Percentiles rank a stretch among this genome's conserved stretches.
These are phyloP conservation scores for Pleurostoma richardsiae DNA, from an alignment of 2,329 filamentous ascomycete genomes.

Conservation along the genomic window DNA sequence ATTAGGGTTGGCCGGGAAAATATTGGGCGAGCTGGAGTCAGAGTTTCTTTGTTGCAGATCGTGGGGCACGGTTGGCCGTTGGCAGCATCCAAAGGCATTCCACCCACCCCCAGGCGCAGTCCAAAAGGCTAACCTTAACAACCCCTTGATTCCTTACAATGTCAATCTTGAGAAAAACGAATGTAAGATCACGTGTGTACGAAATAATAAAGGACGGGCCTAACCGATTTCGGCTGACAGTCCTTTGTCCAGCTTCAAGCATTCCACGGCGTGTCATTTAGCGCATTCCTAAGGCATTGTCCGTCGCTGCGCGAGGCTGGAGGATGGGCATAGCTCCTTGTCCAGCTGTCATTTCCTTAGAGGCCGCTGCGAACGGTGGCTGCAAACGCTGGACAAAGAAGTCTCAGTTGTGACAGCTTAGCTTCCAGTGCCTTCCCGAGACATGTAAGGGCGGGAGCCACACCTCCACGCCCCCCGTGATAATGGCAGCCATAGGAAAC, in stretches of 20 bases:
- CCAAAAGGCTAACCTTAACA: too few species aligned
- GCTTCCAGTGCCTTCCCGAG: conserved; percentile 33
- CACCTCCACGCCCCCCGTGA: conserved; percentile 8
- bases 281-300: conserved; percentile 19
- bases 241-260: conserved; percentile 24
- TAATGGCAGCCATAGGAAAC: conserved; percentile 9
- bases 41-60: conserved; percentile 10
- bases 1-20: conserved; percentile 11
- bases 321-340: conserved; percentile 2
- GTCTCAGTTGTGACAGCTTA: conserved; percentile 13
- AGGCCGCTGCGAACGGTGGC: conserved; percentile 18
- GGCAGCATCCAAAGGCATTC: conserved; percentile 7
- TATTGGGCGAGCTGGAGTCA: conserved; percentile 15
- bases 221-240: conserved; percentile 26
- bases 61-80: conserved; percentile 2
- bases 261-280: conserved; percentile 13
- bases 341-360: conserved; percentile 3
- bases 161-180: conserved; percentile 3
- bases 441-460: conserved; percentile 15
- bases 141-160: neutral
- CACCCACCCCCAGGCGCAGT: neutral
- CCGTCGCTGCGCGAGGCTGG: conserved; percentile 11
- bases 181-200: conserved; percentile 14
- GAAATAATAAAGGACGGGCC: conserved; percentile 10
- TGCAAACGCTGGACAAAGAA: conserved; percentile 25